Conservation (phyloP, 2,329 filamentous ascomycete genomes). For the Botryotinia convoluta region DNA sequence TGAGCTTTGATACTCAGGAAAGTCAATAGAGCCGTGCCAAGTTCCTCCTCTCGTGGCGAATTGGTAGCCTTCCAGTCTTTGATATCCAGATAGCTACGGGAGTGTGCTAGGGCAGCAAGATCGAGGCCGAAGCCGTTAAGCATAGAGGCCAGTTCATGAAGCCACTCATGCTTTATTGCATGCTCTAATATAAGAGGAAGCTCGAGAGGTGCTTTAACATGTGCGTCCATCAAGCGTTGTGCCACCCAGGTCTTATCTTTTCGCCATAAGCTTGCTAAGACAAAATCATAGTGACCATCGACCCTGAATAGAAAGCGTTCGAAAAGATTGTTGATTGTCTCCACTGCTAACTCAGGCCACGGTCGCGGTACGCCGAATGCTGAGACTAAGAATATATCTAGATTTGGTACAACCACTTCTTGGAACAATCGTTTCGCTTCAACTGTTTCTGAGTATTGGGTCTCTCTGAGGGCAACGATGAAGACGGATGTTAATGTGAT, state of each 20-base stretch:
- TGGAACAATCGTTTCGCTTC: slow-evolving; percentile 66
- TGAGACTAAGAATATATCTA: slow-evolving; percentile 76
- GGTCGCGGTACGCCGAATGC: slow-evolving; percentile 75
- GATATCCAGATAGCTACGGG: slow-evolving; percentile 75
- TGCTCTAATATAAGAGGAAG: slow-evolving; percentile 74
- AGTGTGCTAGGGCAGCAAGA: slow-evolving; percentile 80
- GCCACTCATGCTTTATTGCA: slow-evolving; percentile 77
- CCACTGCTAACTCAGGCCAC: slow-evolving; percentile 71
- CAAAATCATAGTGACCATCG: slow-evolving; percentile 77
- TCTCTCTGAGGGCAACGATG: slow-evolving; percentile 60
- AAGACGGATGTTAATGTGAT: slow-evolving; percentile 74
- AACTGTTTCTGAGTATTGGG: slow-evolving; percentile 58
- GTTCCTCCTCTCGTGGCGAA: slow-evolving; percentile 62
- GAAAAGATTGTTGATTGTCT: slow-evolving; percentile 75
- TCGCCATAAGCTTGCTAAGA: slow-evolving; percentile 87
- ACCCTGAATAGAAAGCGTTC: slow-evolving; percentile 79
- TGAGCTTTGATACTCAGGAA: slow-evolving; percentile 84
- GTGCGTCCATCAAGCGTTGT: slow-evolving; percentile 72
- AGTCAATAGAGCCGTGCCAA: slow-evolving; percentile 69
- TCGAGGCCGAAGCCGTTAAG: slow-evolving; percentile 81
- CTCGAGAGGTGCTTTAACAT: slow-evolving; percentile 66
- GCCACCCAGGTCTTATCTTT: slow-evolving; percentile 87
- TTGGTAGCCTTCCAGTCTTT: slow-evolving; percentile 76
- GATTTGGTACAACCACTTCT: slow-evolving; percentile 67
- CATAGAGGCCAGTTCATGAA: slow-evolving; percentile 66